Evolutionary conservation across 371 early-diverging fungal genomes (phyloP), one percentile per base, ranked within the genome.

Genomic region (Syncephalastrum contaminatum): DNA sequence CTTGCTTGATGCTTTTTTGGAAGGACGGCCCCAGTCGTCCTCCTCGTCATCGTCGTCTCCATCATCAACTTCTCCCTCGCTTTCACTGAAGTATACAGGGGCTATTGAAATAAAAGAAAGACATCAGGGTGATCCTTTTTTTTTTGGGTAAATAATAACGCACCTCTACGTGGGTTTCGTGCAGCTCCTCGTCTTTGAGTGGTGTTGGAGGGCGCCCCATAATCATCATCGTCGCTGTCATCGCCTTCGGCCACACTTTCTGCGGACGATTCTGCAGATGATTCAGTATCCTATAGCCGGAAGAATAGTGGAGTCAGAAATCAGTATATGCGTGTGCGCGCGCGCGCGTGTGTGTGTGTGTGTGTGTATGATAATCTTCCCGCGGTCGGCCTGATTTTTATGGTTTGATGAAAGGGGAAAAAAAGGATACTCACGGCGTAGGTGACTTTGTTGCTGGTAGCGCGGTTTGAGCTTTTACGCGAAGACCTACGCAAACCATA

Each of bases 401-500:
- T 12, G 13, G n/a, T 4, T 20, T 0, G 19, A n/a, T 15, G 39
- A 5, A 39, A 3, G 44, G 13, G 21, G 51, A 22, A 54, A 13
- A 51, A 22, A 60, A 47, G 19, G 12, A 36, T 39, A 43, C 51
- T 48, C 42, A 56, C 48, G 19, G 43, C 27, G 54, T 54, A 54
- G 16, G 49, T 47, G 8, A 18, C 16, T n/a, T 25, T 47, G 48
- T 24, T 16, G 14, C 24, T 20, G 39, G 44, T 25, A 20, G 21
- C 41, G 42, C 18, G 22, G 22, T 12, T 52, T 48, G 44, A 10
- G 25, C 56, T 42, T 51, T 18, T 51, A 14, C 71, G 63, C n/a
- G 61, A 52, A 13, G 71, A 70, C 27, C 71, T 56, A 12, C 71
- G 60, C 19, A 70, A 50, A 16, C 71, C 60, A 47, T 70, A 70